Base-by-base conservation (phyloP, 23 red algal species). In the Gracilariopsis chorda region DNA sequence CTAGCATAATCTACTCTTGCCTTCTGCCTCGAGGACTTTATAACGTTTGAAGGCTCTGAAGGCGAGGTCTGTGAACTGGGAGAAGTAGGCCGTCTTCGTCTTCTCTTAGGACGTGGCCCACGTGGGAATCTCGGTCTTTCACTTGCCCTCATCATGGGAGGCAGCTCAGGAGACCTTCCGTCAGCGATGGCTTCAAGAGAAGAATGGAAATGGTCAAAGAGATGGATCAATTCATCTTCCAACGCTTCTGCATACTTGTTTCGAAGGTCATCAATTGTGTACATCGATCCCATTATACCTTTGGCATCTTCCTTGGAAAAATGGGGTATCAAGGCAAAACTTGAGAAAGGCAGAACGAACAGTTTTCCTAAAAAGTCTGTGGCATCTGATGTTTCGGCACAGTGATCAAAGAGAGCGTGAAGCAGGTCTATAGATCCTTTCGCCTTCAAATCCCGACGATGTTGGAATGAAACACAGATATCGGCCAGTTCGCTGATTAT, bases 1-100 rank as follows among this genome's bases (percentile, higher is more conserved):
- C 62, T 30, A 19, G 62, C 62, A 75, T 88, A 88, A 75, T 88
- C 49, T 27, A 88, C 63, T 53, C 45, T 70, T 28, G 33, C 75
- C 32, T 37, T 9, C 52, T 24, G 29, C 41, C 83, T 1, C 13
- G 37, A 47, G 12, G 83, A 88, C 35, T 65, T 70, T 33, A 53
- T 37, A 2, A 84, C 34, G 27, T 41, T 65, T 0, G 17, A 7
- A 47, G 37, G 80, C 16, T 65, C 42, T 68, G 36, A 39, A 7
- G 35, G 80, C 29, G 80, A 59, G 7, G 62, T 68, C 4, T 68
- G 62, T 17, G 62, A 19, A 9, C 41, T 68, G 17, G 28, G 62
- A 20, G 62, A 12, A 10, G 35, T 19, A 20, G 41, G 0, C 21
- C 28, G 28, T 68, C 62, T 40, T 40, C 21, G 35, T 40, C 62